Evolutionary conservation across 176 grass and related monocot genomes (phyloP).

Genomic region (Triticum monococcum): DNA sequence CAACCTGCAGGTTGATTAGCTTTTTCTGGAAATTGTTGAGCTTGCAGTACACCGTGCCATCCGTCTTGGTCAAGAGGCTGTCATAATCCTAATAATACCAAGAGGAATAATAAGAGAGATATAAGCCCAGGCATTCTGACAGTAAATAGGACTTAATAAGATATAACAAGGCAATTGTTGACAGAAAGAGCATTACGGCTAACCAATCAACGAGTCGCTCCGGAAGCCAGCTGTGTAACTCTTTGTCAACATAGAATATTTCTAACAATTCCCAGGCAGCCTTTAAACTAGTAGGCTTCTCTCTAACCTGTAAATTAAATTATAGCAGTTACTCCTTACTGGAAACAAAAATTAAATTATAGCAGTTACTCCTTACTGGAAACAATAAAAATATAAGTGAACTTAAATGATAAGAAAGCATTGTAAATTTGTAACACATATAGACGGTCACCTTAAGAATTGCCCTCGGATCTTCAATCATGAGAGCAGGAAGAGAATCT

Average conservation of each 20-base stretch:
- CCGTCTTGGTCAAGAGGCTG: conserved; percentile 57
- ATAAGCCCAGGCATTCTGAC: not conserved
- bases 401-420: conserved; percentile 10
- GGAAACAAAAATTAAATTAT: conserved; percentile 24
- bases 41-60: conserved; percentile 51
- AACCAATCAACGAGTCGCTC: conserved; percentile 98
- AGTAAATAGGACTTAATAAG: conserved; percentile 11
- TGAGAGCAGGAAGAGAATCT: conserved; percentile 24
- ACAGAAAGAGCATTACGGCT: conserved; percentile 77
- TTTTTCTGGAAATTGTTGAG: conserved; percentile 73
- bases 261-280: conserved; percentile 95
- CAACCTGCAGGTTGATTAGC: conserved; percentile 70
- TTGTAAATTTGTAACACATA: not conserved
- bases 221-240: conserved; percentile 80
- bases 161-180: conserved; percentile 6
- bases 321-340: conserved; percentile 1
- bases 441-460: conserved; percentile 62
- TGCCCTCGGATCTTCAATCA: conserved; percentile 70
- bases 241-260: conserved; percentile 98
- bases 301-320: conserved; percentile 44
- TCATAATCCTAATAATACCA: conserved; percentile 78
- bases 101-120: not conserved
- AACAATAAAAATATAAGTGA: conserved; percentile 2
- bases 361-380: not conserved
- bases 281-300: conserved; percentile 71